Conservation (phyloP, 352 stramenopile species). For the Phytophthora citricola region DNA sequence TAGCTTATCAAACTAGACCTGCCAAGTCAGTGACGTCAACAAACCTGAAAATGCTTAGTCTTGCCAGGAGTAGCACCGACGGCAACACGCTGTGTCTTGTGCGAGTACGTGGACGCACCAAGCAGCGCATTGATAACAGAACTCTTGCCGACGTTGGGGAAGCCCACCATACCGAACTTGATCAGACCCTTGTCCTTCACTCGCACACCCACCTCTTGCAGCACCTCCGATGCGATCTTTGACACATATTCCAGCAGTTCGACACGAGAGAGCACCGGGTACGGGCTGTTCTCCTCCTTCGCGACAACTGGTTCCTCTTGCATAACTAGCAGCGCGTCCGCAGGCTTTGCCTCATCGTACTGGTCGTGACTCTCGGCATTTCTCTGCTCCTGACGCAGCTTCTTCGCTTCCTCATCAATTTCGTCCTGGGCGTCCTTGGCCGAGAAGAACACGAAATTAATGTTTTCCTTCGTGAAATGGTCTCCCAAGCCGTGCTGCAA, state of each 20-base stretch:
- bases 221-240: slow-evolving; percentile 59
- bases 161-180: slow-evolving; percentile 99
- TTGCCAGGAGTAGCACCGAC: slow-evolving; percentile 99
- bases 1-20: background rate
- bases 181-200: slow-evolving; percentile 86
- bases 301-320: background rate
- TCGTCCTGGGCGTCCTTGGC: slow-evolving; percentile 95
- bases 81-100: slow-evolving; percentile 96
- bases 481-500: slow-evolving; percentile 89
- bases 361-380: slow-evolving; percentile 44
- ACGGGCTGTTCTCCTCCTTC: slow-evolving; percentile 34
- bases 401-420: slow-evolving; percentile 85
- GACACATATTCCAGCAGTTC: slow-evolving; percentile 83
- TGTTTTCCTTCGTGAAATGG: slow-evolving; percentile 93
- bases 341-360: slow-evolving; percentile 42
- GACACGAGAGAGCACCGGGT: slow-evolving; percentile 72
- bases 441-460: slow-evolving; percentile 98
- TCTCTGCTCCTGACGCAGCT: slow-evolving; percentile 52
- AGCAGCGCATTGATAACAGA: slow-evolving; percentile 99
- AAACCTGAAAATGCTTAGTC: slow-evolving; percentile 99
- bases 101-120: slow-evolving; percentile 94
- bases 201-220: slow-evolving; percentile 63
- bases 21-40: background rate
- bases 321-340: slow-evolving; percentile 10
- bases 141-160: slow-evolving; percentile 99